Conservation (phyloP, 148 eudicot species). For the Diospyros lotus region DNA sequence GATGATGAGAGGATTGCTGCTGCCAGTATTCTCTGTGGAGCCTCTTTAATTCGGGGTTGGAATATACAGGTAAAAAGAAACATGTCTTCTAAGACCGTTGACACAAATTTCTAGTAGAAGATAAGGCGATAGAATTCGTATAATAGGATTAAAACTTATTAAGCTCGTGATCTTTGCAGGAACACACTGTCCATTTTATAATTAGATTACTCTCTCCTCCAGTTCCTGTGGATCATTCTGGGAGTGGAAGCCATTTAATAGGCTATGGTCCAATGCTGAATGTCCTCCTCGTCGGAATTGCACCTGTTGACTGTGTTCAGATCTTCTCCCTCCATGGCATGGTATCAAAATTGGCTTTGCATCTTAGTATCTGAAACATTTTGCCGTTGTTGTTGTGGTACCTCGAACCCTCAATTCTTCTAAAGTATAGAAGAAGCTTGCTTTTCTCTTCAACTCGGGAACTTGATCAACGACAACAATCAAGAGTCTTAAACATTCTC, state of each 20-base stretch:
- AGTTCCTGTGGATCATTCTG: constrained; percentile 53
- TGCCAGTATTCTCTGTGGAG: constrained; percentile 82
- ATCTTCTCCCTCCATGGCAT: constrained; percentile 90
- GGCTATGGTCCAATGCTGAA: constrained; percentile 82
- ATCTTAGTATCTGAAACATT: neutral
- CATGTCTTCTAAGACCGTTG: neutral
- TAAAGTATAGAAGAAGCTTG: too few species aligned
- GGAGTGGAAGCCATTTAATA: constrained; percentile 67
- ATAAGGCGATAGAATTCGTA: too few species aligned
- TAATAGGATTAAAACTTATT: neutral
- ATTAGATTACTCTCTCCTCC: constrained; percentile 82
- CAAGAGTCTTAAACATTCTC: neutral
- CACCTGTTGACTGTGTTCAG: constrained; percentile 87
- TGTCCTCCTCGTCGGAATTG: constrained; percentile 79
- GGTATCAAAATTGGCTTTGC: constrained; percentile 37
- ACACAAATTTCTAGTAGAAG: neutral
- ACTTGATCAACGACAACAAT: too few species aligned
- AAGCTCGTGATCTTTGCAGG: constrained; percentile 47
- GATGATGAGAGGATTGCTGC: constrained; percentile 83
- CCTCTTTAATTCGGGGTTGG: constrained; percentile 82
- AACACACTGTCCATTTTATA: constrained; percentile 71
- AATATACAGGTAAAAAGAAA: constrained; percentile 64
- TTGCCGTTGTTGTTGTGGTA: too few species aligned
- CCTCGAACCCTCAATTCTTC: too few species aligned
- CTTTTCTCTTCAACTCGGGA: too few species aligned